Percentiles rank a stretch among this genome's conserved stretches.
Evolutionary conservation across 2,329 filamentous ascomycete genomes (phyloP).

Genomic region (Fusarium citri): DNA sequence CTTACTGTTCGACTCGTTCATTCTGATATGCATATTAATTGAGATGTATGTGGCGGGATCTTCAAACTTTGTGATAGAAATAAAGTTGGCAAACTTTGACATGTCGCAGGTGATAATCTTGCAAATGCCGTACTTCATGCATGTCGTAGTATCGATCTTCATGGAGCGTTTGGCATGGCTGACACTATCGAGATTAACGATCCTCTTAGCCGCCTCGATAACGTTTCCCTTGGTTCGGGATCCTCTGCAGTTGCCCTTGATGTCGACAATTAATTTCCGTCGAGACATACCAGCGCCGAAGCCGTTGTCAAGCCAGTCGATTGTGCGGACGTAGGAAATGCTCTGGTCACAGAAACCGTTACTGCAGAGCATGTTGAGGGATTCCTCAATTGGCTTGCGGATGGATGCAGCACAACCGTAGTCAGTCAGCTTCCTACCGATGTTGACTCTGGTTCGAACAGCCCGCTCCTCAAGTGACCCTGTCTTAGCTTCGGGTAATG

Average conservation of each 20-base stretch:
- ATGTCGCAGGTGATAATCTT: neutral
- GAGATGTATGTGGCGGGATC: neutral
- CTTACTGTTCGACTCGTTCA: neutral
- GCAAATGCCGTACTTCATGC: neutral
- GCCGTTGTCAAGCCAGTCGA: neutral
- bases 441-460: neutral
- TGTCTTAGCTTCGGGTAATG: neutral
- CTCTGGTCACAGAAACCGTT: neutral
- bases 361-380: neutral
- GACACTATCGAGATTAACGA: neutral
- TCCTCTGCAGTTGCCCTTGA: neutral
- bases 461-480: rapidly evolving
- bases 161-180: neutral
- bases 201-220: neutral
- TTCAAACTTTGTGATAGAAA: neutral
- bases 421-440: neutral
- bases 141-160: neutral
- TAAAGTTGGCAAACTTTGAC: neutral
- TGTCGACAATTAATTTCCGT: neutral
- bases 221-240: neutral
- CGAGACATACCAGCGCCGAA: neutral
- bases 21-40: neutral
- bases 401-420: neutral
- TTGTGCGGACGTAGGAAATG: neutral
- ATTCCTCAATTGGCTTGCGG: neutral